Base-by-base conservation (phyloP, 371 early-diverging fungal species). In the Umbelopsis sp. region DNA sequence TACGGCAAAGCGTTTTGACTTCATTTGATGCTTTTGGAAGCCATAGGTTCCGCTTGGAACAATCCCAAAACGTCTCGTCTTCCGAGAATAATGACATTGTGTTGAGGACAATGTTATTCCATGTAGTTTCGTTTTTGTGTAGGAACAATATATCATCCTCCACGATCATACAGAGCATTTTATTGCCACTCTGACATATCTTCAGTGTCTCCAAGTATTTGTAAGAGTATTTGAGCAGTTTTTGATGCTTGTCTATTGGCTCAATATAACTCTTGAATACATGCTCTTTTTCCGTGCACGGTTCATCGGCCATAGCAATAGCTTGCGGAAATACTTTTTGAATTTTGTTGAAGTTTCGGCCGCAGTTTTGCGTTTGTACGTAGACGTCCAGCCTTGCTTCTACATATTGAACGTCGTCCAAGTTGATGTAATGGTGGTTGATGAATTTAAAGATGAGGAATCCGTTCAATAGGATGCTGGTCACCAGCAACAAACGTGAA, bases 91-190 rank as follows among this genome's bases (percentile, higher is more conserved):
- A 35, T 37, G 57, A 57, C 12, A 57, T 10, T 18, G 57, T 57
- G n/a, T 57, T 57, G 32, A 35, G 6, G 29, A 29, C 57, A 16
- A 57, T 57, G n/a, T 57, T 57, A 14, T 57, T 37, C 57, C 57
- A 57, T 2, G 37, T 57, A 0, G 57, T 57, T 29, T 57, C 57
- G 35, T 57, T 57, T 32, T 57, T 32, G 18, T 57, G 57, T 35
- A 57, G 12, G 37, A 57, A 57, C 7, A 57, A 18, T 7, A 57
- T 18, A 35, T 57, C 57, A 8, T 57, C 57, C 18, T 57, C 57
- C 35, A 57, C 9, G 22, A 57, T 35, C 57, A 57, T 57, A 35
- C 57, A 57, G 35, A 57, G 57, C 57, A 57, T 57, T 35, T 57
- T 57, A 18, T 57, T n/a, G 35, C 57, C 57, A 16, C 32, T 24